Percentiles rank a stretch among this genome's conserved stretches.
These are phyloP conservation scores for Daldinia concentrica DNA, from an alignment of 495 filamentous ascomycete species.

Conservation along the genomic window DNA sequence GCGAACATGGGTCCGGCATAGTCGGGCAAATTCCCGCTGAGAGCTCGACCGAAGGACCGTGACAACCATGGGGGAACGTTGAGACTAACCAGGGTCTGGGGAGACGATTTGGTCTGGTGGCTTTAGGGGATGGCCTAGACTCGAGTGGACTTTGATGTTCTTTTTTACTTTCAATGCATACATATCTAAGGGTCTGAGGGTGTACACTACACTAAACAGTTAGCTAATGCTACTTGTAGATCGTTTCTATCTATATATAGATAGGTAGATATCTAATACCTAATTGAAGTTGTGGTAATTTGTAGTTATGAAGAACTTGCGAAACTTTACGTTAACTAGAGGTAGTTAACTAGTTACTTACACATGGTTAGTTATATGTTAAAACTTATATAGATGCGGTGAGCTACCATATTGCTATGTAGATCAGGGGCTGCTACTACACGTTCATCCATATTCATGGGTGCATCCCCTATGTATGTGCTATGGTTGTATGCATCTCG, in stretches of 20 bases:
- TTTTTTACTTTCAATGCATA: neutral
- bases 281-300: neutral
- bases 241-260: neutral
- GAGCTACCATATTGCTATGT: neutral
- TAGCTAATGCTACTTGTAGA: no score
- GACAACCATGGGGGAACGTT: slow-evolving; percentile 8
- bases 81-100: slow-evolving; percentile 2
- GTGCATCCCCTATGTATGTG: neutral
- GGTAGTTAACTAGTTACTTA: no score
- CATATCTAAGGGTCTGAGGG: neutral
- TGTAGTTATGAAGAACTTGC: neutral
- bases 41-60: slow-evolving; percentile 24
- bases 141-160: neutral
- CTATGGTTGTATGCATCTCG: slow-evolving; percentile 6
- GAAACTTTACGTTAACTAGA: neutral
- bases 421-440: neutral
- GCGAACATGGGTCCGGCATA: slow-evolving; percentile 6
- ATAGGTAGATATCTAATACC: no score
- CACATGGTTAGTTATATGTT: no score
- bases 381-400: neutral
- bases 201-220: no score
- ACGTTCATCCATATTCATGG: slow-evolving; percentile 1
- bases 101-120: neutral
- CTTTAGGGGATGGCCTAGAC: slow-evolving; percentile 26
- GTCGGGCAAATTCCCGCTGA: slow-evolving; percentile 21